These are phyloP conservation scores for Suillus tomentosus DNA, from an alignment of 768 basidiomycete species.

Conservation along the genomic window DNA sequence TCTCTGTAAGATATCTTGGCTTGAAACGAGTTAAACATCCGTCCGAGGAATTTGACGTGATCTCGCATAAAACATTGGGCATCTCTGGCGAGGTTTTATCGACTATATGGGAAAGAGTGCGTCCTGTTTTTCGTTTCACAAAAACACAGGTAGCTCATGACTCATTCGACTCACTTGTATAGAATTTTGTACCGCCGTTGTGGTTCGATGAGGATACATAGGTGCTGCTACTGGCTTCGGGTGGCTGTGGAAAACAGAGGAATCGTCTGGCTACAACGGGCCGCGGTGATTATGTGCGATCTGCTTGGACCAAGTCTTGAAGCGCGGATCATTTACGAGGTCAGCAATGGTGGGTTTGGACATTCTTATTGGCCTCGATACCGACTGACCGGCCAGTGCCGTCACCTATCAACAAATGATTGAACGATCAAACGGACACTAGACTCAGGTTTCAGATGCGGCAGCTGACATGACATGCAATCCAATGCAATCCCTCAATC, in stretches of 20 bases:
- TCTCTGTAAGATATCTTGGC: neutral
- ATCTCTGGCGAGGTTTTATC: neutral
- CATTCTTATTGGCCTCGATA: neutral
- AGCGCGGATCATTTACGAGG: neutral
- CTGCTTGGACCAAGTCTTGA: neutral
- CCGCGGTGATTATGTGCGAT: neutral
- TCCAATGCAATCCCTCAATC: neutral
- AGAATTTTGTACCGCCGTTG: neutral
- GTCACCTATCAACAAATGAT: neutral
- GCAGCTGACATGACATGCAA: neutral
- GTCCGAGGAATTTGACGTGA: neutral
- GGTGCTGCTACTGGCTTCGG: neutral
- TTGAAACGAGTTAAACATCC: neutral
- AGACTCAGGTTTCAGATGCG: neutral
- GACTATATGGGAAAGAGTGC: neutral
- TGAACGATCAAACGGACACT: neutral
- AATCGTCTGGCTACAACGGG: neutral
- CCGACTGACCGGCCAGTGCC: neutral
- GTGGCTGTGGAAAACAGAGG: neutral
- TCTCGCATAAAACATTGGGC: neutral
- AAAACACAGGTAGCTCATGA: neutral
- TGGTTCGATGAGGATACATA: neutral
- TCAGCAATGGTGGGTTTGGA: neutral
- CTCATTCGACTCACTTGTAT: neutral
- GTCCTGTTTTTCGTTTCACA: neutral